These are phyloP conservation scores for Leccinum fuscescens DNA, from an alignment of 1,284 basidiomycete genomes.

Conservation along the genomic window DNA sequence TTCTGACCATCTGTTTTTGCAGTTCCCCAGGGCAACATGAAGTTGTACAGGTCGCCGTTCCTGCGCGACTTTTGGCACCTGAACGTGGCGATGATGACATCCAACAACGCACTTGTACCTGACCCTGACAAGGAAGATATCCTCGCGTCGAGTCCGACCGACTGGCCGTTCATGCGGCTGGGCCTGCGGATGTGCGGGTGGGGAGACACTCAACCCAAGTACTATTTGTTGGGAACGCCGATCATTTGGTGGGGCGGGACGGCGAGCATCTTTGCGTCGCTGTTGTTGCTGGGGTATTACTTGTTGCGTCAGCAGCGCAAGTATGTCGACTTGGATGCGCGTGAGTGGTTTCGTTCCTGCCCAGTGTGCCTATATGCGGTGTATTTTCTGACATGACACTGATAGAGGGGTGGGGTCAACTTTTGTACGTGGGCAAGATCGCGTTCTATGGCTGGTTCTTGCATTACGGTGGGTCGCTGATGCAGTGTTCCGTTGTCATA, in stretches of 20 bases:
- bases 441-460: conserved; percentile 92
- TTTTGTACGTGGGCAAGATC: conserved; percentile 90
- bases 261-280: conserved; percentile 60
- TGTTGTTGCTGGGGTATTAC: conserved; percentile 65
- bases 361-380: not conserved
- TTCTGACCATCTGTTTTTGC: conserved; percentile 6
- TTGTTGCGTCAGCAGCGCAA: conserved; percentile 83
- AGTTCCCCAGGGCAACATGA: conserved; percentile 84
- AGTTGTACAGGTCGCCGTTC: conserved; percentile 90
- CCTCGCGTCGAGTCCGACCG: conserved; percentile 85
- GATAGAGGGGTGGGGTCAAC: conserved; percentile 88
- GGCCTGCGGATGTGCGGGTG: conserved; percentile 96
- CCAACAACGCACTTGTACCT: conserved; percentile 95
- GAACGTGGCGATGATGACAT: conserved; percentile 99
- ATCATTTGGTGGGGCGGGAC: conserved; percentile 90
- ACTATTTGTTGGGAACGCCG: conserved; percentile 92
- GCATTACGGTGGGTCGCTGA: conserved; percentile 71
- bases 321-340: conserved; percentile 87
- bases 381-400: conserved; percentile 11
- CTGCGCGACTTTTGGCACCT: conserved; percentile 97
- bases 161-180: conserved; percentile 89
- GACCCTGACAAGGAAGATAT: conserved; percentile 98
- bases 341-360: conserved; percentile 41
- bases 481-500: not conserved
- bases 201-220: conserved; percentile 87